These are phyloP conservation scores for Triadica sebifera DNA, from an alignment of 345 rosid genomes.

Conservation along the genomic window DNA sequence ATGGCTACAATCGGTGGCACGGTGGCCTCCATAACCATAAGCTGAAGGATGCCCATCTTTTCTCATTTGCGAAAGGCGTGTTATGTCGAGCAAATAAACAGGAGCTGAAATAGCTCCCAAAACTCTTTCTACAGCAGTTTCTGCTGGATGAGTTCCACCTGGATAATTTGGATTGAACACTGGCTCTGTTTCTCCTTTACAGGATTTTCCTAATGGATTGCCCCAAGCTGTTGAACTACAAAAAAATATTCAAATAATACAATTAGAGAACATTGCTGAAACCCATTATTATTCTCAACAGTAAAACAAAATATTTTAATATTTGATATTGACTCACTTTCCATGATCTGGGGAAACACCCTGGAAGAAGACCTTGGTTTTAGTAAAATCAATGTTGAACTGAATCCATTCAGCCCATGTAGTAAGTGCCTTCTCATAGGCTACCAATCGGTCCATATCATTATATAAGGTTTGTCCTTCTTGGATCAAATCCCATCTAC, in stretches of 20 bases:
- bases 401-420: constrained; percentile 26
- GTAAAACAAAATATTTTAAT: not conserved
- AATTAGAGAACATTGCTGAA: not conserved
- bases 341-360: constrained; percentile 50
- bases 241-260: not conserved
- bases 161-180: constrained; percentile 28
- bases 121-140: constrained; percentile 33
- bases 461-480: constrained; percentile 2
- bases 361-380: constrained; percentile 23
- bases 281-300: constrained; percentile 31
- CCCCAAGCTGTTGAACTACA: constrained; percentile 42
- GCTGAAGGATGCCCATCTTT: constrained; percentile 27
- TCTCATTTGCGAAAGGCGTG: constrained; percentile 12
- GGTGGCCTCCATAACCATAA: not conserved
- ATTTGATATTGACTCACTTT: constrained; percentile 28
- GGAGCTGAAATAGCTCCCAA: constrained; percentile 20
- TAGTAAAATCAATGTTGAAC: constrained; percentile 4
- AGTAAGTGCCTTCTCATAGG: constrained; percentile 14
- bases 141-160: constrained; percentile 49
- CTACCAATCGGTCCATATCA: constrained; percentile 24
- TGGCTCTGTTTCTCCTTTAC: constrained; percentile 46
- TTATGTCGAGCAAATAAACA: constrained; percentile 26
- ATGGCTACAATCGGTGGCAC: constrained; percentile 28
- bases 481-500: constrained; percentile 21
- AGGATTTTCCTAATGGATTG: constrained; percentile 27